phyloP scores from a whole-genome alignment of 306 rosid genomes.

The Fragaria ananassa region DNA sequence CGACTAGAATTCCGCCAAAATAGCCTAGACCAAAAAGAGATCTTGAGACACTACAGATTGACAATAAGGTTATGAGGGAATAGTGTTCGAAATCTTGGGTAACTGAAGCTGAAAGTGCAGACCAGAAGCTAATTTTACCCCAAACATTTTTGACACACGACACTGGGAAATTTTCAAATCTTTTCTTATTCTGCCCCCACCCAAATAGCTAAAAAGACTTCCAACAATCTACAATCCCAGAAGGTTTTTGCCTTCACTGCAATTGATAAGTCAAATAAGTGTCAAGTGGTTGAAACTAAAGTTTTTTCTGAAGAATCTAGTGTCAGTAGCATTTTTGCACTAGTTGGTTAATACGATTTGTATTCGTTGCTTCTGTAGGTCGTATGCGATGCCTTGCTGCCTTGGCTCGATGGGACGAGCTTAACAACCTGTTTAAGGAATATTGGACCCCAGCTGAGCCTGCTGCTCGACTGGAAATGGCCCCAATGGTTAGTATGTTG shows the following conservation, averaged over 20 bases:
- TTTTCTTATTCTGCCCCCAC: neutral
- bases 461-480: conserved; percentile 94
- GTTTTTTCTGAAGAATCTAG: neutral
- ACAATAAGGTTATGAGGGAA: neutral
- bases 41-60: neutral
- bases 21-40: neutral
- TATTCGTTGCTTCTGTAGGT: conserved; percentile 51
- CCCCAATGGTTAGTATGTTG: conserved; percentile 74
- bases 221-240: neutral
- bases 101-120: neutral
- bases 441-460: conserved; percentile 98
- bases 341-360: conserved; percentile 19
- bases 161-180: neutral
- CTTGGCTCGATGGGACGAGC: conserved; percentile 98
- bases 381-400: conserved; percentile 99
- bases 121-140: neutral
- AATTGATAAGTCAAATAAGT: neutral
- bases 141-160: neutral
- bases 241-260: neutral
- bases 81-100: neutral
- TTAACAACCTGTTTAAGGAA: conserved; percentile 80
- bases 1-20: neutral
- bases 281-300: neutral
- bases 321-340: neutral
- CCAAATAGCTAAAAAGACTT: neutral